phyloP scores from a whole-genome alignment of 2,329 filamentous ascomycete species.

The Orbilia brochopaga region DNA sequence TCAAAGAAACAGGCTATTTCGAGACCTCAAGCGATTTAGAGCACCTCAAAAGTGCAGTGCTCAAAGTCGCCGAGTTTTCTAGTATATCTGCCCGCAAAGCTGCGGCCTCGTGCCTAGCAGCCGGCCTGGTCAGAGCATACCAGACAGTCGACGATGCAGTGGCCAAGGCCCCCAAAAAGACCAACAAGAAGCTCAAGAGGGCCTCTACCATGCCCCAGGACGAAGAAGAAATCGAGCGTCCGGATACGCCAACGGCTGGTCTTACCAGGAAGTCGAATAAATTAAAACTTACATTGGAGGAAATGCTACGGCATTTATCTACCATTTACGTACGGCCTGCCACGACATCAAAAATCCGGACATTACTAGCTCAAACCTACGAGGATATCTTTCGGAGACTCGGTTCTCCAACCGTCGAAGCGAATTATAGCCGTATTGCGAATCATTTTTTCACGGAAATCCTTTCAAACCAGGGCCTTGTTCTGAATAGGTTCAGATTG shows the following conservation, averaged over 20 bases:
- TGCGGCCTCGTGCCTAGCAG: constrained; percentile 81
- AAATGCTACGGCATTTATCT: constrained; percentile 80
- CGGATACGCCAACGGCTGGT: constrained; percentile 71
- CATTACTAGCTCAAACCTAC: constrained; percentile 86
- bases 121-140: constrained; percentile 81
- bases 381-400: constrained; percentile 77
- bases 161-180: constrained; percentile 69
- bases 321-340: constrained; percentile 78
- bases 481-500: constrained; percentile 84
- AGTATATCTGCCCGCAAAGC: constrained; percentile 79
- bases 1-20: constrained; percentile 78
- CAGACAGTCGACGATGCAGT: constrained; percentile 65
- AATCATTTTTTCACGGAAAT: constrained; percentile 81
- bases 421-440: constrained; percentile 79
- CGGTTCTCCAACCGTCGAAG: constrained; percentile 81
- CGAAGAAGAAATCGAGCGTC: constrained; percentile 74
- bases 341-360: constrained; percentile 79
- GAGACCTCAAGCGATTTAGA: constrained; percentile 90
- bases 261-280: constrained; percentile 69
- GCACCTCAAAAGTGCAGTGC: constrained; percentile 77
- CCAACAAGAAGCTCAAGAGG: constrained; percentile 71
- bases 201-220: constrained; percentile 70
- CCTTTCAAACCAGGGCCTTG: constrained; percentile 75
- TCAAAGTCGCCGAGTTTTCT: constrained; percentile 83
- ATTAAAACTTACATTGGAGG: constrained; percentile 74